Percentiles rank a stretch among this genome's conserved stretches.
Conservation (phyloP, 1,139 yeast species). For the Ogataea hybrid region DNA sequence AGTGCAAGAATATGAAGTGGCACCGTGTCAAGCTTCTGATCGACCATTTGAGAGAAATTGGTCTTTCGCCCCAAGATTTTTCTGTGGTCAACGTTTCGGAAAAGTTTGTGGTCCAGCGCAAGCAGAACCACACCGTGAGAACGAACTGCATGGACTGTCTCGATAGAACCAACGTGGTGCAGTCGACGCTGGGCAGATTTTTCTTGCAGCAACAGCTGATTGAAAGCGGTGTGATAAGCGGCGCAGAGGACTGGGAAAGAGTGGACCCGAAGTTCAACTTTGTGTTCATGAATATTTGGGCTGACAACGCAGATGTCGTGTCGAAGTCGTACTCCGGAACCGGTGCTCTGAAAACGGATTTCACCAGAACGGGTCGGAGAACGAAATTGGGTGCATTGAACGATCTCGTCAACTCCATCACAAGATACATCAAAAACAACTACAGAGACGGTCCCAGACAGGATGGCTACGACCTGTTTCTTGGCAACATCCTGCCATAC, state of each 20-base stretch:
- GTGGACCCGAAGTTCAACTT: conserved; percentile 59
- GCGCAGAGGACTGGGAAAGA: conserved; percentile 43
- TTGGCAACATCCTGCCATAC: conserved; percentile 75
- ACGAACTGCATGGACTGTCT: conserved; percentile 99
- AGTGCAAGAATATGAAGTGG: conserved; percentile 94
- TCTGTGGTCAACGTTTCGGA: conserved; percentile 31
- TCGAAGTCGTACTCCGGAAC: conserved; percentile 93
- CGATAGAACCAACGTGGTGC: conserved; percentile 97
- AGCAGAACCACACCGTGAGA: conserved; percentile 73
- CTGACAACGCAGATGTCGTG: conserved; percentile 96
- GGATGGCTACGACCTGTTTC: conserved; percentile 85
- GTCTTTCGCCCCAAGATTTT: conserved; percentile 64
- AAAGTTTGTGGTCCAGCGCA: conserved; percentile 31
- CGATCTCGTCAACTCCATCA: conserved; percentile 80
- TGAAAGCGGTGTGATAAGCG: conserved; percentile 40
- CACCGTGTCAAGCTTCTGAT: conserved; percentile 78
- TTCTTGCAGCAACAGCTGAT: conserved; percentile 74
- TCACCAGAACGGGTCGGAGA: conserved; percentile 90
- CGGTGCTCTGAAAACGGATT: conserved; percentile 95
- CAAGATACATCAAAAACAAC: conserved; percentile 85
- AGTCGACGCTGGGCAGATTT: conserved; percentile 87
- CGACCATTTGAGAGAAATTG: conserved; percentile 61
- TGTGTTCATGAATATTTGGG: conserved; percentile 89
- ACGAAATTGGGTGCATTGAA: conserved; percentile 79
- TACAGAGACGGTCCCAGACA: conserved; percentile 90